Base-by-base conservation (phyloP, 176 grass and related monocot genomes). In the Musa troglodytarum region DNA sequence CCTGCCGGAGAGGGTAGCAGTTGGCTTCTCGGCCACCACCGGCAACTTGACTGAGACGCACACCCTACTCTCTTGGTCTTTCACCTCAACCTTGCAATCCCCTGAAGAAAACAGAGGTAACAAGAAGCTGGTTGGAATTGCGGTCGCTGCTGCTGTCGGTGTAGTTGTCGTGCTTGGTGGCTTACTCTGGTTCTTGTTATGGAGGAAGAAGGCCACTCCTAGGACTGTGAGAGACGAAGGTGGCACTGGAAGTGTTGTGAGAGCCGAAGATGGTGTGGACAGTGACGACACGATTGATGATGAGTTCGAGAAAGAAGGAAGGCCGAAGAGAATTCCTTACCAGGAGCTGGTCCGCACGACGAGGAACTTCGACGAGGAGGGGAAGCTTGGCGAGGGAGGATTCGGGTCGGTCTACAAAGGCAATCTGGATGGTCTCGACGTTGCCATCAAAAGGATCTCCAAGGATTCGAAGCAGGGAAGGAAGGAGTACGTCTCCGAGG, bases 401-500 rank as follows among this genome's bases (percentile, higher is more conserved):
- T 89, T 92, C 8, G 86, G 90, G 29, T 82, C 86, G 19, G 86
- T 89, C 28, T 92, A 92, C 65, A 53, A 63, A 74, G 90, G 90
- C n/a, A 77, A 71, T 57, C 52, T 89, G 58, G 82, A 73, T 67
- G 77, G 77, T 22, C 72, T 84, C 21, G 74, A 86, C 1, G 71
- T 92, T 43, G 84, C 90, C 56, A 89, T 92, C 72, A 92, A 92
- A 63, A 82, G 81, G 79, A 76, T 92, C 21, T 70, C 90, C 22
- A 92, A 84, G 65, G 81, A 84, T 61, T 86, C 81, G 1, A 82
- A 74, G 14, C 90, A 92, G 69, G 86, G 90, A 11, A 84, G 77
- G 68, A 89, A 92, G 81, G 89, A 92, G 84, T 92, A 89, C 29
- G 59, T 88, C 73, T 84, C 89, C 56, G 89, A 92, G 81, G 89